Conservation (phyloP, 805 yeast species). For the Deakozyma indianensis region DNA sequence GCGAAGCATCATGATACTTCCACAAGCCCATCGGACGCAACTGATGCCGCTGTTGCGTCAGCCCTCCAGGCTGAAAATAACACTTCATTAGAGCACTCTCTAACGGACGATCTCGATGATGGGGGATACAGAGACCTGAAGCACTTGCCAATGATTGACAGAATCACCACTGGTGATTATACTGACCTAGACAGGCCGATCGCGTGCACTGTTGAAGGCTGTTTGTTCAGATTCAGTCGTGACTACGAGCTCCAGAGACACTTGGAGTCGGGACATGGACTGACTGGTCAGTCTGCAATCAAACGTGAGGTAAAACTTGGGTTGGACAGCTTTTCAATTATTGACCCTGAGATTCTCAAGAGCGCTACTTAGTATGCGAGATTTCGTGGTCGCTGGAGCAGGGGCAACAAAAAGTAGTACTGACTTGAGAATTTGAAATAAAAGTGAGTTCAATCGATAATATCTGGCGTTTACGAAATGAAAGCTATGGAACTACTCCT, state of each 20-base stretch:
- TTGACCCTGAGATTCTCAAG: slow-evolving; percentile 3
- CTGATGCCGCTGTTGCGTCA: slow-evolving; percentile 2
- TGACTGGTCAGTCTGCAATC: background rate
- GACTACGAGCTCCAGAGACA: slow-evolving; percentile 26
- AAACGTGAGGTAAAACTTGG: background rate
- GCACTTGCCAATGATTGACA: slow-evolving; percentile 14
- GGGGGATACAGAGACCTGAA: background rate
- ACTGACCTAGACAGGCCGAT: slow-evolving; percentile 15
- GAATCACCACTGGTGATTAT: slow-evolving; percentile 24
- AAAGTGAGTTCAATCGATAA: too few species aligned
- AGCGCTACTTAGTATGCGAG: background rate
- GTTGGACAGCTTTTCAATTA: slow-evolving; percentile 2
- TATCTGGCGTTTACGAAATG: too few species aligned
- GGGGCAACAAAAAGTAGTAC: too few species aligned
- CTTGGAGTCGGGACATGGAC: slow-evolving; percentile 6
- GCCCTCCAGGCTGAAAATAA: slow-evolving; percentile 1
- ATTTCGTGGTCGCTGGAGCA: too few species aligned
- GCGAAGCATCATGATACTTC: slow-evolving; percentile 25
- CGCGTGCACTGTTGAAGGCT: slow-evolving; percentile 19
- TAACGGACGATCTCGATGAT: background rate
- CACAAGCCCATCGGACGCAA: slow-evolving; percentile 19
- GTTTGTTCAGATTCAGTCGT: slow-evolving; percentile 22
- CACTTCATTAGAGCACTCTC: background rate
- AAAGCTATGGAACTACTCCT: too few species aligned
- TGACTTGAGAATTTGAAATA: too few species aligned